Conservation (phyloP, 768 basidiomycete species). For the Filobasidium wieringae region DNA sequence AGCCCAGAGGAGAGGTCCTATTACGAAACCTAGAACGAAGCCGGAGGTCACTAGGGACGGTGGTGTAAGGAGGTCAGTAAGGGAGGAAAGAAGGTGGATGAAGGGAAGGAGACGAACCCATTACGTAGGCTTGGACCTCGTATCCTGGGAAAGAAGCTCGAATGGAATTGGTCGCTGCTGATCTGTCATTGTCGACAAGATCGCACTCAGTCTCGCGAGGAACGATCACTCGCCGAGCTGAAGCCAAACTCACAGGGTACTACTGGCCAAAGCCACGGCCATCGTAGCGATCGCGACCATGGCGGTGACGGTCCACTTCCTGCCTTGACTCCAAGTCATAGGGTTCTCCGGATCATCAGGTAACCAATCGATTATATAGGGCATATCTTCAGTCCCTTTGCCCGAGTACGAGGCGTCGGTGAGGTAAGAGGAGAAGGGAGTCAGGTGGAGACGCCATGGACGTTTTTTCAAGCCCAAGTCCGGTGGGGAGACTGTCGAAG, state of each 20-base stretch:
- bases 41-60: conserved; percentile 9
- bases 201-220: not conserved
- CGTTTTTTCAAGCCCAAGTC: conserved; percentile 22
- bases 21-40: conserved; percentile 28
- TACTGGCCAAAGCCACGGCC: conserved; percentile 34
- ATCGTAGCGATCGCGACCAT: conserved; percentile 27
- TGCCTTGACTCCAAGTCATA: conserved; percentile 23
- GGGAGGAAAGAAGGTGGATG: not conserved
- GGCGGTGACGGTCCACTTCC: conserved; percentile 31
- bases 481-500: too few relatives aligned
- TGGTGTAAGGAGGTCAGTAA: not conserved
- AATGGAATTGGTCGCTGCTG: conserved; percentile 17
- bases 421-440: conserved; percentile 24
- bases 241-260: conserved; percentile 20
- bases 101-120: conserved; percentile 16
- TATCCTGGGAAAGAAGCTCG: conserved; percentile 12
- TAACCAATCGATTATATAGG: conserved; percentile 37
- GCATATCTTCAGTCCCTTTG: conserved; percentile 29
- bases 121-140: conserved; percentile 17
- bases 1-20: conserved; percentile 39
- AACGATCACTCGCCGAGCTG: not conserved
- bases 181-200: conserved; percentile 1
- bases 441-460: conserved; percentile 28
- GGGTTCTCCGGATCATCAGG: conserved; percentile 28
- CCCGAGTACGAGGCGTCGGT: conserved; percentile 29